Base-by-base conservation (phyloP, 2,329 filamentous ascomycete species). In the Pseudogymnoascus pannorum region DNA sequence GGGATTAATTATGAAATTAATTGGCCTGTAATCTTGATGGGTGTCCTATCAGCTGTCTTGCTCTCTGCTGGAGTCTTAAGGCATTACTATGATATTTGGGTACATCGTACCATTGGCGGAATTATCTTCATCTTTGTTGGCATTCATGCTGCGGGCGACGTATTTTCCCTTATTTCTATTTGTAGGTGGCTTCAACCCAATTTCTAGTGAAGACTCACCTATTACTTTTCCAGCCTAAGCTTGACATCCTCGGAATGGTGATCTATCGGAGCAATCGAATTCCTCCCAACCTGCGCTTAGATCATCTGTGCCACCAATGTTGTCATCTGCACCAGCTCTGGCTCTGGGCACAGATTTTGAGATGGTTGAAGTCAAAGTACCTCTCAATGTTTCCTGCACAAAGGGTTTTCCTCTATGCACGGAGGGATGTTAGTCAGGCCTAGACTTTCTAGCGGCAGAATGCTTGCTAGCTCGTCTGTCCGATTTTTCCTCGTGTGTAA, bases 111-210 rank as follows among this genome's bases (percentile, higher is more conserved):
- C 0, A 87, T 89, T 1, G 78, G 85, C 12, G 87, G 87, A 6
- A 89, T 90, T 38, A 88, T 86, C 1, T 89, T 90, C 71, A 75
- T 88, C 2, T 91, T 91, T 65, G 86, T 88, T 0, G 83, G 77
- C 1, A 87, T 90, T 44, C 87, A 90, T 72, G 87, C 86, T 0
- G 77, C 83, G 0, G 87, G 87, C 0, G 87, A 90, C 70, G 70
- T 90, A 3, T 86, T 86, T 60, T 89, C 86, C 0, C 74, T 90
- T 0, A 70, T 86, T 2, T 87, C 86, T 0, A 76, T 90, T 14
- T 74, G 74, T 76, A 64, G 63, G 74, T 72, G 36, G 14, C 24
- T 6, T 8, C 20, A 42, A 20, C 22, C 8, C 18, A 57, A 29
- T 40, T 35, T n/a, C 3, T 8, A 4, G 44, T 14, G n/a, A 24